phyloP scores from a whole-genome alignment of 371 early-diverging fungal genomes.

The Capillidium rhysosporum region DNA sequence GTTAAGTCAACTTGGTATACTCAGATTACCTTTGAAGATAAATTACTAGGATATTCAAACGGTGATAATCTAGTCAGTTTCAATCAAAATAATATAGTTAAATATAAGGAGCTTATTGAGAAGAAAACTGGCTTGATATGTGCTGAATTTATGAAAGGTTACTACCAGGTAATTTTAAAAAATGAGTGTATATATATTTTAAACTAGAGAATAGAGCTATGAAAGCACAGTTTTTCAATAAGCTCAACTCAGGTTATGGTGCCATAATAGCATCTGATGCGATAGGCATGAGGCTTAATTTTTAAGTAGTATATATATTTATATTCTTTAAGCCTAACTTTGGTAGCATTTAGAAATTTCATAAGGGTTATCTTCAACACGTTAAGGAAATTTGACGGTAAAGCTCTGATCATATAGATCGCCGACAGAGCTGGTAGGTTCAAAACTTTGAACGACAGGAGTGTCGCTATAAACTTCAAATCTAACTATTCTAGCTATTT shows the following conservation, averaged over 20 bases:
- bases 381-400: constrained; percentile 61
- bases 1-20: constrained; percentile 42
- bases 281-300: constrained; percentile 90
- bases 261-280: constrained; percentile 91
- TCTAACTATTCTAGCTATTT: neutral
- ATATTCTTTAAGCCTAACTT: neutral
- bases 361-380: constrained; percentile 65
- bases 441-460: neutral
- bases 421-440: constrained; percentile 91
- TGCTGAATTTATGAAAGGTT: constrained; percentile 87
- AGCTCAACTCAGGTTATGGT: constrained; percentile 50
- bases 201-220: constrained; percentile 52
- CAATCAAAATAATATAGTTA: constrained; percentile 61
- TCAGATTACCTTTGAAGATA: constrained; percentile 23
- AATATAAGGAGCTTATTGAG: constrained; percentile 54
- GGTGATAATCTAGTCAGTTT: constrained; percentile 88
- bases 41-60: constrained; percentile 28
- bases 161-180: constrained; percentile 44
- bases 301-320: constrained; percentile 23
- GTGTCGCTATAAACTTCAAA: neutral
- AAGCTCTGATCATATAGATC: constrained; percentile 61
- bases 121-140: constrained; percentile 42
- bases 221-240: constrained; percentile 83
- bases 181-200: neutral
- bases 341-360: constrained; percentile 35